Evolutionary conservation across 1,284 basidiomycete genomes (phyloP), one percentile per base, ranked within the genome.

Genomic region (Austropuccinia psidii): DNA sequence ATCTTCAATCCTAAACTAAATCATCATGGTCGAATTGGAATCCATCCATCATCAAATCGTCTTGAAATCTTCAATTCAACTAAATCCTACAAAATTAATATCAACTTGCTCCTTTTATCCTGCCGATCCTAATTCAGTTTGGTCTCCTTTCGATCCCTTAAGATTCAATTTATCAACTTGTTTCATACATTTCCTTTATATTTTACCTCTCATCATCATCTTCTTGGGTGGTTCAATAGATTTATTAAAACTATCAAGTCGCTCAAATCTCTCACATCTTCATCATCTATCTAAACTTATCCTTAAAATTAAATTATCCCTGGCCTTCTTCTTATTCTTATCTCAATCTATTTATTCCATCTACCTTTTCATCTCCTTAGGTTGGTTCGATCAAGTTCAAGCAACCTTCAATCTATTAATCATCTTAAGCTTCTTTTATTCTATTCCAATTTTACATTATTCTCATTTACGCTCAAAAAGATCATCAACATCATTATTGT

Each of bases 401-500:
- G 35, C 21, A 6, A 45, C 45, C 62, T 49, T 49, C 45, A n/a
- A 1, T n/a, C 47, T 66, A 5, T 1, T 52, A 21, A n/a, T 66
- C 47, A 37, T 1, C 21, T 9, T 50, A n/a, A 52, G 47, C 17
- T 49, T 73, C 11, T 6, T 54, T 27, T 54, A 39, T 52, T 45
- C 70, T 21, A 37, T 62, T 27, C 70, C 70, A 15, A 29, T 73
- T 37, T 60, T 64, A 41, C 58, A 73, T 62, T 35, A 45, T 17
- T 73, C 70, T 43, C 92, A 96, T 80, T 86, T 86, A 47, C 87
- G 88, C n/a, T 86, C 87, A 0, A 86, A 88, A 17, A 85, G 86
- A 9, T 90, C 93, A 0, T 93, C 91, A 0, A 85, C 89, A 0
- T 80, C 87, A 27, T 82, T 93, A 33, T 85, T 97, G 27, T 81